A percentile compares a stretch with the other conserved stretches of the same genome.
Conservation (phyloP, 345 rosid genomes). For the Theobroma cacao region DNA sequence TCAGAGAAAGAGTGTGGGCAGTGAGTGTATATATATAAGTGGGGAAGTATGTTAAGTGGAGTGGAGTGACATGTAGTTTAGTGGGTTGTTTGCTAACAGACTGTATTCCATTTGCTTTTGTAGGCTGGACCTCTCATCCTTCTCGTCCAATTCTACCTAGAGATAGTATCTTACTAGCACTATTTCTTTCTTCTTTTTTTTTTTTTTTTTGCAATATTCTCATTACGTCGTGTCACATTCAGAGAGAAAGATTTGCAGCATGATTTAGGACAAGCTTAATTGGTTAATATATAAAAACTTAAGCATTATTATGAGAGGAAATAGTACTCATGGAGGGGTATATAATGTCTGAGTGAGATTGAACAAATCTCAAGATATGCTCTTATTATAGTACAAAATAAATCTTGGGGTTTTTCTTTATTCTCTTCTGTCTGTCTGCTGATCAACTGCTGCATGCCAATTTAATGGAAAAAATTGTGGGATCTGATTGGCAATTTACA, state of each 20-base stretch:
- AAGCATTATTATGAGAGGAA: neutral
- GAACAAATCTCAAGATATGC: constrained; percentile 20
- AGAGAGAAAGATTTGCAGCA: constrained; percentile 9
- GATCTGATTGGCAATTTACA: neutral
- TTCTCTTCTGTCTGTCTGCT: neutral
- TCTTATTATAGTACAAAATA: neutral
- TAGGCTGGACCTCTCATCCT: constrained; percentile 20
- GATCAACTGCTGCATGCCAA: neutral
- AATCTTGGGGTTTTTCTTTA: neutral
- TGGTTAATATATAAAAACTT: neutral
- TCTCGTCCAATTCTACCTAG: constrained; percentile 8
- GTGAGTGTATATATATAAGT: constrained; percentile 25
- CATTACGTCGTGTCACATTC: too few species aligned
- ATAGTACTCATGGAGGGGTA: neutral
- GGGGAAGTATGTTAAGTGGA: constrained; percentile 2
- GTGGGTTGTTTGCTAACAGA: constrained; percentile 39
- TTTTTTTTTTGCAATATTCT: too few species aligned
- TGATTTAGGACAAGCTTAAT: neutral
- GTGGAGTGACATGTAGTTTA: constrained; percentile 20
- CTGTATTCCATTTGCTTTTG: constrained; percentile 61
- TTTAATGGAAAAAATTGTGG: neutral
- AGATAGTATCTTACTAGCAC: neutral
- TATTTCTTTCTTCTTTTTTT: neutral
- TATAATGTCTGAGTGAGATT: neutral
- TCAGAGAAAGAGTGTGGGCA: neutral